Percentiles rank a stretch among this genome's conserved stretches.
Conservation (phyloP, 129 eudicot genomes). For the Flaveria sonorensis region DNA sequence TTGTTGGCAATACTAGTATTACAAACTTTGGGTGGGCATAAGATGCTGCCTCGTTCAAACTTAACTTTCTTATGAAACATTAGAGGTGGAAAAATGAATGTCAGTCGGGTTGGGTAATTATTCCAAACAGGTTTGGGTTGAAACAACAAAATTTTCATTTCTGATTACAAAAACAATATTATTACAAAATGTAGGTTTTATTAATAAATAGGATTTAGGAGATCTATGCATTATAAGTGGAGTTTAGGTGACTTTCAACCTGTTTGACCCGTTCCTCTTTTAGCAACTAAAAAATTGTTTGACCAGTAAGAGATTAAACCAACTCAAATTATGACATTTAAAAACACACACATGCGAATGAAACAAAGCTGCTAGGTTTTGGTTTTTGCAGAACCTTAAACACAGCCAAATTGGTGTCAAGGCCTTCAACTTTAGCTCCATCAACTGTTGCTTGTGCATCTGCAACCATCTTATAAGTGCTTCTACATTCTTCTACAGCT, state of each 20-base stretch:
- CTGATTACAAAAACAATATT: background rate
- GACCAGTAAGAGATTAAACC: background rate
- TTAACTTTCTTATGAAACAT: background rate
- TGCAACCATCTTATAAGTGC: conserved; percentile 71
- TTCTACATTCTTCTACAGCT: conserved; percentile 78
- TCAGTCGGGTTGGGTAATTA: background rate
- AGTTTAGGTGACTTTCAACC: background rate
- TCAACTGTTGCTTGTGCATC: conserved; percentile 88
- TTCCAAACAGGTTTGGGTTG: conserved; percentile 1
- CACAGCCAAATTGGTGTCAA: conserved; percentile 90
- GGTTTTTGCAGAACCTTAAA: conserved; percentile 56
- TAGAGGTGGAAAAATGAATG: background rate
- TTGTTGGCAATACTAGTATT: background rate
- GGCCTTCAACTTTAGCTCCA: conserved; percentile 95
- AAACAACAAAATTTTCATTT: background rate
- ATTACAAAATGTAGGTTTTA: background rate
- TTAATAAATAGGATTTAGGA: background rate
- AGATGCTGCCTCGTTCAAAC: background rate
- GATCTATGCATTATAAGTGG: background rate
- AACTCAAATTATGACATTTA: background rate
- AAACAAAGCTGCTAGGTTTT: background rate
- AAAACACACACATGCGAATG: background rate
- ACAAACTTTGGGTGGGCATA: background rate
- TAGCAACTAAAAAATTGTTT: background rate
- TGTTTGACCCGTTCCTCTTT: background rate